A percentile compares a stretch with the other conserved stretches of the same genome.
phyloP scores from a whole-genome alignment of 2,329 filamentous ascomycete genomes.

The Xylariaceae sp. region DNA sequence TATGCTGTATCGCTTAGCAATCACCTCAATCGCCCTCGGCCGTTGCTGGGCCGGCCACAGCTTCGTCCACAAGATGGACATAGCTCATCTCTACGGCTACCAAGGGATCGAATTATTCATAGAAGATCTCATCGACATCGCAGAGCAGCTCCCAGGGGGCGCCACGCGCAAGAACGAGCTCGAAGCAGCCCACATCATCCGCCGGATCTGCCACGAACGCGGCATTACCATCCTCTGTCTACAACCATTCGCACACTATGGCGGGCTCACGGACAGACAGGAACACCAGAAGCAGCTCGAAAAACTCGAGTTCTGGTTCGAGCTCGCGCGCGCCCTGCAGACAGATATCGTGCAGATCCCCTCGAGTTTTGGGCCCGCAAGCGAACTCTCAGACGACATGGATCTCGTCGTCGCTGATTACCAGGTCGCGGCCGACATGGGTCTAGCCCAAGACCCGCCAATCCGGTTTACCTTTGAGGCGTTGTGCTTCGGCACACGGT shows the following conservation, averaged over 20 bases:
- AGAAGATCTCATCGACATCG: constrained; percentile 66
- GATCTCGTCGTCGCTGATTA: constrained; percentile 60
- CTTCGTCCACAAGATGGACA: constrained; percentile 63
- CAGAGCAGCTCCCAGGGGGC: constrained; percentile 41
- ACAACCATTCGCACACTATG: constrained; percentile 75
- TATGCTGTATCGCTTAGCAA: constrained; percentile 59
- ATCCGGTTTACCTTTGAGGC: constrained; percentile 72
- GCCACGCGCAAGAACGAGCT: constrained; percentile 45
- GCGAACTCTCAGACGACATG: constrained; percentile 43
- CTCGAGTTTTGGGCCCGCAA: constrained; percentile 59
- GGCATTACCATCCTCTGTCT: constrained; percentile 60
- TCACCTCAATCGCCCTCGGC: constrained; percentile 74
- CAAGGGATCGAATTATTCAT: constrained; percentile 72
- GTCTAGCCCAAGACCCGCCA: constrained; percentile 48
- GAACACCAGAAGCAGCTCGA: constrained; percentile 55
- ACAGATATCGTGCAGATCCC: constrained; percentile 75
- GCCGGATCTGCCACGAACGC: constrained; percentile 52
- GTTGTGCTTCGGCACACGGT: constrained; percentile 66
- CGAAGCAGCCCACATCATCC: constrained; percentile 54
- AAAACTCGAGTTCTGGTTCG: constrained; percentile 67
- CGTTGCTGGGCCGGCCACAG: constrained; percentile 65
- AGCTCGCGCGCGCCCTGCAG: constrained; percentile 56
- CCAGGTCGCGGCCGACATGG: constrained; percentile 62
- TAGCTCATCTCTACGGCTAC: constrained; percentile 62
- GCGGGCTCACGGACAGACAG: constrained; percentile 62